Conservation (phyloP, 148 eudicot genomes). For the Selenicereus undatus region DNA sequence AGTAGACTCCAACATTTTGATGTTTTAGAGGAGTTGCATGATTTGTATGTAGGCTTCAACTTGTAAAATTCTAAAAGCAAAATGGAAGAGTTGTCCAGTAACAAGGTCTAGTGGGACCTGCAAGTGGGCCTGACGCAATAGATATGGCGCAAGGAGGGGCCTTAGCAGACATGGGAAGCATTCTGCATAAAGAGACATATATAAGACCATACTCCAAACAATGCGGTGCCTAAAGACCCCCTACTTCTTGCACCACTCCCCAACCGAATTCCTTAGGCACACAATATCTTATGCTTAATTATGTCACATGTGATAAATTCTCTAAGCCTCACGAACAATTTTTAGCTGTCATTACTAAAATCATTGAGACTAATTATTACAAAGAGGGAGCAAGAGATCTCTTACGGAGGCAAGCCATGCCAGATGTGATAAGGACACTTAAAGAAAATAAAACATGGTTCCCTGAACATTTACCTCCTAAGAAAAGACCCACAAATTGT, state of each 20-base stretch:
- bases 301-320: background rate
- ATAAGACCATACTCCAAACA: background rate
- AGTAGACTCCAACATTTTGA: too few species aligned
- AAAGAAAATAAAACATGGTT: background rate
- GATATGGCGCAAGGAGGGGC: too few species aligned
- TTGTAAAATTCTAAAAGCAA: too few species aligned
- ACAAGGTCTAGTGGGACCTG: too few species aligned
- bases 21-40: too few species aligned
- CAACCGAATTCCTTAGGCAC: background rate
- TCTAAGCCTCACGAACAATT: background rate
- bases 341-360: too few species aligned
- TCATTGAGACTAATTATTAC: background rate
- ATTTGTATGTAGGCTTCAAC: too few species aligned
- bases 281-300: background rate
- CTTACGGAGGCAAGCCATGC: background rate
- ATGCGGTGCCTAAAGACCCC: background rate
- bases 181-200: too few species aligned
- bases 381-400: background rate
- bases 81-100: too few species aligned
- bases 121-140: too few species aligned
- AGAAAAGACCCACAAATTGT: background rate
- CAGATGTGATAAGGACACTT: background rate
- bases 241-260: background rate
- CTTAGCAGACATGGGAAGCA: too few species aligned
- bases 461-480: background rate